Evolutionary conservation across 192 early-diverging fungal genomes (phyloP).

Genomic region (Bifiguratus adelaidae): DNA sequence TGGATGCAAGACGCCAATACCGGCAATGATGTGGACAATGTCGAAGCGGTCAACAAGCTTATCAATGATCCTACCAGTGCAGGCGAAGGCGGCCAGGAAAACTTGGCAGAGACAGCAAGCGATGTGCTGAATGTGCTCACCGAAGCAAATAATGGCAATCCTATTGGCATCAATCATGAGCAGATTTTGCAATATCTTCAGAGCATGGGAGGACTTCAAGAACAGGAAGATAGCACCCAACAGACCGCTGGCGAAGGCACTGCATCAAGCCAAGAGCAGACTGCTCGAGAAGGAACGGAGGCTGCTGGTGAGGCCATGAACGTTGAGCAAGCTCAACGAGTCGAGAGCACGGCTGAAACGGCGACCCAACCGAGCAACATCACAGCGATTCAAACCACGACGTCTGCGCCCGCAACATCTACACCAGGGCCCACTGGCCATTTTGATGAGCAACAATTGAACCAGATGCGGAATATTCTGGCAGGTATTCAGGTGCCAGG

Average conservation of each 20-base stretch:
- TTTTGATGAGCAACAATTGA: slow-evolving; percentile 23
- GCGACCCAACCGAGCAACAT: too few relatives aligned
- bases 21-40: slow-evolving; percentile 42
- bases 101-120: slow-evolving; percentile 10
- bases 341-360: too few relatives aligned
- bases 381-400: background rate
- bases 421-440: background rate
- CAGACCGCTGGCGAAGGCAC: too few relatives aligned
- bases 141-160: background rate
- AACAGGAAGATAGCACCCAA: too few relatives aligned
- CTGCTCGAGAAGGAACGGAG: too few relatives aligned
- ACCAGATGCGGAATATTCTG: slow-evolving; percentile 28
- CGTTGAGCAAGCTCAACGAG: too few relatives aligned
- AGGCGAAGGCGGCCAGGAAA: background rate
- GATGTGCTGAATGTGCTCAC: slow-evolving; percentile 10
- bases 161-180: slow-evolving; percentile 9
- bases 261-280: too few relatives aligned
- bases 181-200: slow-evolving; percentile 22
- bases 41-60: slow-evolving; percentile 41
- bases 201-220: slow-evolving; percentile 13
- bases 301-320: too few relatives aligned
- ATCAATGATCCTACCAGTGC: slow-evolving; percentile 31
- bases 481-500: slow-evolving; percentile 30
- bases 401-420: background rate
- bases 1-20: slow-evolving; percentile 71